A percentile compares a stretch with the other conserved stretches of the same genome.
Conservation (phyloP, 1,284 basidiomycete genomes). For the Pterulicium gracile region DNA sequence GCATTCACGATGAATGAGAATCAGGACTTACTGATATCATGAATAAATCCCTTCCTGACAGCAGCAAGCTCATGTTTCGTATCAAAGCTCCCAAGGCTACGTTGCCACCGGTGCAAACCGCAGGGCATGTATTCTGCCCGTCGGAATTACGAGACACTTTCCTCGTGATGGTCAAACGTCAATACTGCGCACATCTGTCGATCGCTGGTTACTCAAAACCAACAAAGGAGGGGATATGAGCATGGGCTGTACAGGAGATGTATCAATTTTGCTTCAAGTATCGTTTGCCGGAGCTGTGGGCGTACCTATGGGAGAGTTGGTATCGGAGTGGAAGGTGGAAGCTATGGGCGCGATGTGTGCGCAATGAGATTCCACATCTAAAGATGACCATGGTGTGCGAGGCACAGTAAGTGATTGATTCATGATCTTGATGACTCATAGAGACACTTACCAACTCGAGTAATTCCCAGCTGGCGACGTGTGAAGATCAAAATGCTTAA, state of each 20-base stretch:
- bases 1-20: background rate
- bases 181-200: background rate
- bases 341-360: conserved; percentile 16
- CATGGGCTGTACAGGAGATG: background rate
- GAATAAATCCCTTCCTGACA: background rate
- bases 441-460: conserved; percentile 7
- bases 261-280: conserved; percentile 15
- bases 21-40: background rate
- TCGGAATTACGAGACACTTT: background rate
- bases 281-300: conserved; percentile 18
- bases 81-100: background rate
- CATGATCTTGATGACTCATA: background rate
- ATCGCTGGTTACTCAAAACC: background rate
- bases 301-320: conserved; percentile 24
- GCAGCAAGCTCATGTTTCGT: background rate
- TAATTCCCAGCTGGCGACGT: conserved; percentile 18
- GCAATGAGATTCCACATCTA: background rate
- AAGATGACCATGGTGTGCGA: conserved; percentile 12
- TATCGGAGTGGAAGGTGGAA: conserved; percentile 18
- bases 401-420: conserved; percentile 12
- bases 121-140: background rate
- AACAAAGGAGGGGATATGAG: background rate
- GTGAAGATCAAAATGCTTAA: conserved; percentile 22
- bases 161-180: background rate
- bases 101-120: background rate